Base-by-base conservation (phyloP, 1,284 basidiomycete species). In the Cerioporus squamosus region DNA sequence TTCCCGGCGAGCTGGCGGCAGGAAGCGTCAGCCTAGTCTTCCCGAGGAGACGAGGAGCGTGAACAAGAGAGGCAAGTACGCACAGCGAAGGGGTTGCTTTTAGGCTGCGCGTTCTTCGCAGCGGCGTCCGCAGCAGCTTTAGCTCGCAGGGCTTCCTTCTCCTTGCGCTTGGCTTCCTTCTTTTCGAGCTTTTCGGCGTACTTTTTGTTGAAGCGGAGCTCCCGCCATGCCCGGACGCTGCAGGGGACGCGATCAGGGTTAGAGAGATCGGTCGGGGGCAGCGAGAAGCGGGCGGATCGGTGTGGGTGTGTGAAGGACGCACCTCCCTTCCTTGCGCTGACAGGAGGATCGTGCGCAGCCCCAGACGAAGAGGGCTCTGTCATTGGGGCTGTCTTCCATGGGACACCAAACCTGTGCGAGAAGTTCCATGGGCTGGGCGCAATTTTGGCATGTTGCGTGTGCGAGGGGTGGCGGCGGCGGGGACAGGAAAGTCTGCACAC, bases 361-460 rank as follows among this genome's bases (percentile, higher is more conserved):
- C 87, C 91, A 94, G 18, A 93, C 79, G 68, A 93, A 93, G 51
- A 94, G 73, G 1, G 86, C 88, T 51, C 93, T 81, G 68, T 94
- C 92, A 80, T 88, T 87, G 8, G 87, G 83, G 64, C 91, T 94
- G 39, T 86, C 79, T 69, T 93, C 89, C 64, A 94, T 85, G 0
- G 93, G 93, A 72, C 90, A 94, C 90, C 91, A 94, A 66, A 94
- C 81, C 65, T 94, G 91, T 14, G 91, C 79, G 33, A 94, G 80
- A 23, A 94, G 79, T 62, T 91, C 85, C 88, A 90, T 93, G 0
- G 87, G 83, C 18, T 78, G 74, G 6, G 79, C 77, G 75, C 92
- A 94, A 54, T 80, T 75, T 68, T 83, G 85, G 82, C 92, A 94
- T 58, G 80, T 75, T 5, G 87, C 72, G 24, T 70, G 71, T 22